Evolutionary conservation across 805 yeast species (phyloP).

Genomic region (Metschnikowia lochheadii): DNA sequence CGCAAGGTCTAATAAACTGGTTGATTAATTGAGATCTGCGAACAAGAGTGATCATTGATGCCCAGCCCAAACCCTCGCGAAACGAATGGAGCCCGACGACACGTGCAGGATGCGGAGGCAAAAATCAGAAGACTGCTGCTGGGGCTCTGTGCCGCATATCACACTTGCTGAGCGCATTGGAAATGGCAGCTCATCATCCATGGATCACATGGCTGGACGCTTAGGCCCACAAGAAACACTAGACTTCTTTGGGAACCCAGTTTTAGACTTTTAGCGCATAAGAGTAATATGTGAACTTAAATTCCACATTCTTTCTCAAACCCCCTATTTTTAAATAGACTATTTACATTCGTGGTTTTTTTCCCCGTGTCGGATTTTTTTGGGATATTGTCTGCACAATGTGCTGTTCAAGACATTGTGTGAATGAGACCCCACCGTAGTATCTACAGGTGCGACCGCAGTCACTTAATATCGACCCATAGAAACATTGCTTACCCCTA

Average conservation of each 20-base stretch:
- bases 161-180: neutral
- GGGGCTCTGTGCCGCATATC: neutral
- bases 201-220: neutral
- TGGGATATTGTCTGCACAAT: neutral
- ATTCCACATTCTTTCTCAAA: no score
- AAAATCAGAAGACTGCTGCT: neutral
- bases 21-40: slow-evolving; percentile 10
- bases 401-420: neutral
- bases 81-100: slow-evolving; percentile 1
- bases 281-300: no score
- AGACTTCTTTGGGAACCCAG: no score
- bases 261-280: no score
- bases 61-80: neutral
- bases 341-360: neutral
- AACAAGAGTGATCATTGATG: slow-evolving; percentile 10
- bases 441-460: neutral
- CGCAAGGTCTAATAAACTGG: slow-evolving; percentile 9
- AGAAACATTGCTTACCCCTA: neutral
- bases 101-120: neutral
- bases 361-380: neutral
- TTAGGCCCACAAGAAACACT: neutral
- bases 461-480: neutral
- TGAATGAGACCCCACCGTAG: neutral
- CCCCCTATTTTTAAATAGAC: no score
- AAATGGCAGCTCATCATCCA: neutral